These are phyloP conservation scores for Neurospora terricola DNA, from an alignment of 495 filamentous ascomycete genomes.

Conservation along the genomic window DNA sequence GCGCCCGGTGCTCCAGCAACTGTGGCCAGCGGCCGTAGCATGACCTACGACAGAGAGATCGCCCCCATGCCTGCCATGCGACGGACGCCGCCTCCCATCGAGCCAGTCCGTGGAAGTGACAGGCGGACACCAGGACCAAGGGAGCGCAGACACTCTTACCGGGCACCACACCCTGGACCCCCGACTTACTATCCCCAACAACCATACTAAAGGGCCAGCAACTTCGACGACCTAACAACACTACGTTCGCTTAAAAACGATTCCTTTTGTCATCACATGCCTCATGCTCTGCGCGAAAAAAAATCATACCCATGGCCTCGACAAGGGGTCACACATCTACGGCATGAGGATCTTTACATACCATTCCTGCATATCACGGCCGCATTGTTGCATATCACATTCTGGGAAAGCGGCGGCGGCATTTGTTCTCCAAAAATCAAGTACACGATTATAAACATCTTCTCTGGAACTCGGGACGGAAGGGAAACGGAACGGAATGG, in stretches of 20 bases:
- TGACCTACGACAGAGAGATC: conserved; percentile 19
- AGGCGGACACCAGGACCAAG: conserved; percentile 24
- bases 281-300: not conserved
- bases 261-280: not conserved
- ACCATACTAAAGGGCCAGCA: conserved; percentile 1
- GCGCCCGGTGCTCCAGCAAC: conserved; percentile 14
- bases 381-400: not conserved
- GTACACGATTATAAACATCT: not conserved
- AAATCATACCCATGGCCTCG: not conserved
- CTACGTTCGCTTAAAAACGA: not conserved
- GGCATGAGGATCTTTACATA: not conserved
- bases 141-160: conserved; percentile 14
- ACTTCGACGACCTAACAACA: not conserved
- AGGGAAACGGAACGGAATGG: not conserved
- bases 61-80: conserved; percentile 4
- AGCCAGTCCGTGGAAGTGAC: conserved; percentile 16
- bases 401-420: not conserved
- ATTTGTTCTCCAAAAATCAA: not conserved
- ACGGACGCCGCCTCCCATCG: conserved; percentile 24
- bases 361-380: not conserved
- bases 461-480: conserved; percentile 2
- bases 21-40: conserved; percentile 24
- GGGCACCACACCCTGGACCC: conserved; percentile 19
- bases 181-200: conserved; percentile 13
- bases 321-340: not conserved